phyloP scores from a whole-genome alignment of 108 stramenopile genomes.

The Fistulifera pelliculosa region DNA sequence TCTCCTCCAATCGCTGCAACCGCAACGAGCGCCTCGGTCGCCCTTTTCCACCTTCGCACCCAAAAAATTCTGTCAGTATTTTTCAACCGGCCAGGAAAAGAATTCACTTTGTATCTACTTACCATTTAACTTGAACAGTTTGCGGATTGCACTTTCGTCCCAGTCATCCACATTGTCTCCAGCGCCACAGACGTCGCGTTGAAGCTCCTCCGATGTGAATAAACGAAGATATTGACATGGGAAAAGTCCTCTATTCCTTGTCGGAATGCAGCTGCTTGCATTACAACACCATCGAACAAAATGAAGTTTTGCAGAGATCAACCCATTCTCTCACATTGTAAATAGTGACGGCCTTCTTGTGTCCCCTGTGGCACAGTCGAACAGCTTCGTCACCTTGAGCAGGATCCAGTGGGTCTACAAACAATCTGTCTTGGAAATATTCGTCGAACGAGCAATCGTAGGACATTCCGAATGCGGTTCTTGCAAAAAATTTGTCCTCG shows the following conservation, averaged over 20 bases:
- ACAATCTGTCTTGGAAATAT: constrained; percentile 38
- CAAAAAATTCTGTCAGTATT: neutral
- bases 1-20: constrained; percentile 52
- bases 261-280: constrained; percentile 31
- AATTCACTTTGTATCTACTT: constrained; percentile 1
- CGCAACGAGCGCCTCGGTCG: constrained; percentile 40
- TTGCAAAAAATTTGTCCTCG: constrained; percentile 23
- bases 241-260: constrained; percentile 41
- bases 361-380: constrained; percentile 29
- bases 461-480: constrained; percentile 23
- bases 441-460: constrained; percentile 45
- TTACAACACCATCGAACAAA: constrained; percentile 35
- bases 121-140: constrained; percentile 33
- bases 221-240: constrained; percentile 19
- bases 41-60: constrained; percentile 24
- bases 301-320: constrained; percentile 23
- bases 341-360: constrained; percentile 20
- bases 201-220: constrained; percentile 35
- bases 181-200: constrained; percentile 38
- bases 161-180: constrained; percentile 43
- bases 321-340: constrained; percentile 45
- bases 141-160: constrained; percentile 28
- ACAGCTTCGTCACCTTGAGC: constrained; percentile 27
- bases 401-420: constrained; percentile 46
- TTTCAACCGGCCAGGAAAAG: no score